Conservation (phyloP, 441 rosid genomes). For the Omphalea diandra region DNA sequence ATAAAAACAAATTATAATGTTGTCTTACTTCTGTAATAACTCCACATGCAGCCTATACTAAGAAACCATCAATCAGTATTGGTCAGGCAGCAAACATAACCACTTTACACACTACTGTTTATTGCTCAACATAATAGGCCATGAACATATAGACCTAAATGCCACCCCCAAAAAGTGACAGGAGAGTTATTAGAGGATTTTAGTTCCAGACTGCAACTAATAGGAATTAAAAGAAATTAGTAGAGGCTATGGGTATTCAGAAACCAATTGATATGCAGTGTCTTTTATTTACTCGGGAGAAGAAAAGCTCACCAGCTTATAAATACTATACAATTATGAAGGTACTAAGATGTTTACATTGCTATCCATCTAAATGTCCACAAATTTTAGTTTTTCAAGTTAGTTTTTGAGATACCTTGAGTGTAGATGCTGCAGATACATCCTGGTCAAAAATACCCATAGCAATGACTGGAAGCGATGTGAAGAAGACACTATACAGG, state of each 20-base stretch:
- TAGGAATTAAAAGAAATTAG: not conserved
- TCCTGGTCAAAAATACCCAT: slow-evolving; percentile 93
- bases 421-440: slow-evolving; percentile 58
- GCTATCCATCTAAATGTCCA: not conserved
- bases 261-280: too few relatives aligned
- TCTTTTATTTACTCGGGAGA: too few relatives aligned
- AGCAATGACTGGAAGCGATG: slow-evolving; percentile 88
- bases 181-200: too few relatives aligned
- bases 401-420: slow-evolving; percentile 41
- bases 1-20: too few relatives aligned
- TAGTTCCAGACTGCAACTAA: not conserved
- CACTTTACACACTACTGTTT: not conserved
- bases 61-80: too few relatives aligned
- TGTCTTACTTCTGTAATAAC: too few relatives aligned
- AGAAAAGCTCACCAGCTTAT: not conserved
- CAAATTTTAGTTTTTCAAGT: not conserved
- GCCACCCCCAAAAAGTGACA: too few relatives aligned
- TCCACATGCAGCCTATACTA: too few relatives aligned
- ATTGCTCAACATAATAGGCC: not conserved
- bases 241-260: too few relatives aligned
- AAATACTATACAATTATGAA: not conserved
- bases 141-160: too few relatives aligned
- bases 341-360: not conserved
- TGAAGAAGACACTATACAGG: slow-evolving; percentile 78
- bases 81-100: too few relatives aligned